Base-by-base conservation (phyloP, 2,329 filamentous ascomycete genomes). In the Aplosporella prunicola region DNA sequence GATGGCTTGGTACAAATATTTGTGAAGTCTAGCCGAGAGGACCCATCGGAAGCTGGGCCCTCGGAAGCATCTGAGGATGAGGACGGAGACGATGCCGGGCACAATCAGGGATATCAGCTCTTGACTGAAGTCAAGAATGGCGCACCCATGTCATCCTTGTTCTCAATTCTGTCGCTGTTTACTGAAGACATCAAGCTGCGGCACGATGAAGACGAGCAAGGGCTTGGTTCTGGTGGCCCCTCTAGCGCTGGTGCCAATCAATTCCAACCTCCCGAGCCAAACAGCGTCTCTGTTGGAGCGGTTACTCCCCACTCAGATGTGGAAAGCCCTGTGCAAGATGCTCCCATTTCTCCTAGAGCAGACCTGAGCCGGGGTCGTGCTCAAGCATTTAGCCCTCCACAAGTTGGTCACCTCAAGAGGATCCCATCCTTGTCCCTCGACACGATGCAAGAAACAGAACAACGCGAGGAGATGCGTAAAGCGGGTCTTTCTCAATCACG, bases 111-210 rank as follows among this genome's bases (percentile, higher is more conserved):
- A 20, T 98, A 98, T 52, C 91, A 96, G 56, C 72, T 98, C 25
- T 69, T 98, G 37, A 98, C 91, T 0, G 93, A 98, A 60, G 89
- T 98, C 36, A 93, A 91, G 52, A 98, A 98, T 51, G 91, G 91
- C 10, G 88, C 91, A 1, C 89, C 93, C 1, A 95, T 98, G 89
- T 98, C 91, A 5, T 98, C 91, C 0, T 64, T 98, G 2, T 98
- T 98, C 60, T 96, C 91, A 1, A 94, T 98, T 47, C 77, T 98
- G 62, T 93, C 89, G 2, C 68, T 98, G 0, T 98, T 98, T 54
- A 98, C 91, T 3, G 91, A 98, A 57, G 88, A 95, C 51, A 78
- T 98, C 36, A 82, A 83, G 46, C 66, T 98, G 22, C 76, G 78
- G 15, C 71, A 80, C 45, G 74, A 80, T 1, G 69, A 71, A 28